Percentiles rank a stretch among this genome's conserved stretches.
Conservation (phyloP, 2,329 filamentous ascomycete genomes). For the Colletotrichum godetiae region DNA sequence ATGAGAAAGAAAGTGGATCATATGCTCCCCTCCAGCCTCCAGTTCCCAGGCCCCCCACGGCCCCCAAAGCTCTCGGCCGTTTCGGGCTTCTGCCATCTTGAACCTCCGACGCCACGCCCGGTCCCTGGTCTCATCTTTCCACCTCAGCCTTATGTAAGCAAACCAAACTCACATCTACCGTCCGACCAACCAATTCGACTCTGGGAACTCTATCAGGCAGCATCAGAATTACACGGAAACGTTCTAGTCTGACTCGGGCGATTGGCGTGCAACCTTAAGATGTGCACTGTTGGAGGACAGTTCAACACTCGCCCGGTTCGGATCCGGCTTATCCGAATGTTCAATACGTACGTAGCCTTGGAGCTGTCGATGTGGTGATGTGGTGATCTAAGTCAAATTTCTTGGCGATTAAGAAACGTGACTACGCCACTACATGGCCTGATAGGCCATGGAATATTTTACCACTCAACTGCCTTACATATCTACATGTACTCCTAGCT, state of each 20-base stretch:
- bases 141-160: conserved; percentile 1
- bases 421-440: too few species aligned
- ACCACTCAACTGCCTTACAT: too few species aligned
- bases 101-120: conserved; percentile 1
- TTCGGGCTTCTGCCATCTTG: background rate
- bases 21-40: background rate
- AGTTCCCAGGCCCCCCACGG: too few species aligned
- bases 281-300: background rate
- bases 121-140: background rate
- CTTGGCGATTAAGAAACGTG: too few species aligned
- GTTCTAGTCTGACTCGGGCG: background rate
- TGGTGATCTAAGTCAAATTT: background rate
- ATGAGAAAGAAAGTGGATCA: background rate
- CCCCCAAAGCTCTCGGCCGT: background rate
- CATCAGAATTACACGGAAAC: background rate
- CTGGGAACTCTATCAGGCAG: background rate
- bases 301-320: background rate
- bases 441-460: too few species aligned
- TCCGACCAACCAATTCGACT: background rate
- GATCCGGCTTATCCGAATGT: background rate
- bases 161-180: background rate
- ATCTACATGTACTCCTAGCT: too few species aligned
- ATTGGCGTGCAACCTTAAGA: background rate
- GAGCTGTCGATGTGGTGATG: background rate
- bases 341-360: background rate